Base-by-base conservation (phyloP, 352 stramenopile genomes). In the Vaucheria bursata region DNA sequence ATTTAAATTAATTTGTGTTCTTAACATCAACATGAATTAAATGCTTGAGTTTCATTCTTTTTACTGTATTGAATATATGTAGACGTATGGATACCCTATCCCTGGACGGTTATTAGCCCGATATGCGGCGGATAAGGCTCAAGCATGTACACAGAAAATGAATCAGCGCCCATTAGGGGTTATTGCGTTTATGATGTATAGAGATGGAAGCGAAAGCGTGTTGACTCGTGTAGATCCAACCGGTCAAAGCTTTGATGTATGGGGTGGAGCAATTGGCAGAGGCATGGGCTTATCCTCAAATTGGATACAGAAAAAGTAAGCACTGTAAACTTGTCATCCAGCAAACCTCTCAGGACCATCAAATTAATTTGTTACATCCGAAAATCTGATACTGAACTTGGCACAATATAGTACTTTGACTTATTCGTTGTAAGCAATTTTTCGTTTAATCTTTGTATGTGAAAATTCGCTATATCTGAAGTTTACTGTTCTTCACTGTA, bases 181-280 rank as follows among this genome's bases (percentile, higher is more conserved):
- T 35, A 72, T n/a, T 40, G 36, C 29, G 29, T 35, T 72, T 35
- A 29, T 72, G 6, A 3, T 37, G 65, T 35, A 72, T 37, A 35
- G 3, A 7, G 32, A 1, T 72, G 65, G 65, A 29, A 37, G 29
- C 5, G 53, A 68, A 34, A 7, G 2, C 2, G 37, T 7, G 2
- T 2, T 68, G 31, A 72, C 65, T 31, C 65, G 65, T 35, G 40
- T 72, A 8, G 65, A 72, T 37, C 65, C 65, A 34, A 72, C 65
- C 2, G 65, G 6, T 7, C 12, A 35, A 6, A 72, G 65, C 65
- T 72, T 36, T 72, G 65, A 72, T 37, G 18, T 72, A 2, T 72
- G 65, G 65, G 65, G 33, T 2, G 12, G 65, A 2, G 40, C 65
- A 2, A 40, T 40, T 45, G 65, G 65, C 6, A 72, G 31, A 40